These are phyloP conservation scores for Entrophospora sp. DNA, from an alignment of 192 early-diverging fungal genomes.

Conservation along the genomic window DNA sequence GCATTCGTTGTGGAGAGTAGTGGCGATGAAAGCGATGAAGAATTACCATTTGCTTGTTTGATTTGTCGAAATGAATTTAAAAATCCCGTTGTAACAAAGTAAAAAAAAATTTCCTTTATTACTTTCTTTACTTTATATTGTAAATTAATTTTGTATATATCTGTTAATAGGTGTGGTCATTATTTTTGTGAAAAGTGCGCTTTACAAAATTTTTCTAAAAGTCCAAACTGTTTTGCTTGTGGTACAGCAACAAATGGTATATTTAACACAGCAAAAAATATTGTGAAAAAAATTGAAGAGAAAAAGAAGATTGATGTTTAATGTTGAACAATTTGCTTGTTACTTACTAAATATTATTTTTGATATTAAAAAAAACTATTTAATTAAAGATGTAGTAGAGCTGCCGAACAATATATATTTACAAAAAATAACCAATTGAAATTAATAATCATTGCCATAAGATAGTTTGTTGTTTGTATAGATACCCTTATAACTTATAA, in stretches of 20 bases:
- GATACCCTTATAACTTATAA: too few species aligned
- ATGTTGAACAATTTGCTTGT: too few species aligned
- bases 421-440: too few species aligned
- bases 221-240: conserved; percentile 88
- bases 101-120: not conserved
- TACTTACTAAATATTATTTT: too few species aligned
- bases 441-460: too few species aligned
- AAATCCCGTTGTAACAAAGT: conserved; percentile 84
- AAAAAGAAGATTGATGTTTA: too few species aligned
- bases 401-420: too few species aligned
- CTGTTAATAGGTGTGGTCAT: conserved; percentile 64
- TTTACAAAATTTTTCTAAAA: conserved; percentile 69
- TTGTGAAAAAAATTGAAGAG: conserved; percentile 44
- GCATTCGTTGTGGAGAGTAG: conserved; percentile 34
- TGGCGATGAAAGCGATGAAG: conserved; percentile 57
- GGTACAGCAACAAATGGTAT: conserved; percentile 71
- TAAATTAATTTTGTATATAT: not conserved
- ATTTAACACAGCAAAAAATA: conserved; percentile 74
- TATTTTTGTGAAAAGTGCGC: conserved; percentile 98
- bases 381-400: too few species aligned
- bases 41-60: conserved; percentile 90
- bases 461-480: too few species aligned
- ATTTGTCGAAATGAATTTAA: conserved; percentile 87
- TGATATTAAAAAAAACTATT: too few species aligned
- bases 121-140: not conserved